These are phyloP conservation scores for Cystobasidiaceae sp. DNA, from an alignment of 1,284 basidiomycete genomes.

Conservation along the genomic window DNA sequence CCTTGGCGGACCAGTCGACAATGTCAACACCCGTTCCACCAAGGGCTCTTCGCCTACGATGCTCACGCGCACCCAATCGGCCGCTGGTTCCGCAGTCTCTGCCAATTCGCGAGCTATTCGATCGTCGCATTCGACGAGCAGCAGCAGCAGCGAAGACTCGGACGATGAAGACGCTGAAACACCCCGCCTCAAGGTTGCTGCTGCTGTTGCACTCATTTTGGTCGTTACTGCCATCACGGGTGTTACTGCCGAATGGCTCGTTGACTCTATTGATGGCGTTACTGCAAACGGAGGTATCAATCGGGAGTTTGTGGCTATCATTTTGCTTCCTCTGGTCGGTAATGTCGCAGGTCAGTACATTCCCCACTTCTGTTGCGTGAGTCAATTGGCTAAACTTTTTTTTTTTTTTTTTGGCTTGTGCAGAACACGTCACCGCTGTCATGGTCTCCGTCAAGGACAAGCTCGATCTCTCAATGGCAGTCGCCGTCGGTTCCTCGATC, in stretches of 20 bases:
- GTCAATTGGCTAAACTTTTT: slow-evolving; percentile 35
- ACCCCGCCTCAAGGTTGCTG: slow-evolving; percentile 52
- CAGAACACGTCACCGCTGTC: slow-evolving; percentile 82
- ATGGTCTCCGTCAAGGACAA: slow-evolving; percentile 73
- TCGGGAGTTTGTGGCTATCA: slow-evolving; percentile 76
- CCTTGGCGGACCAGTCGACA: no score
- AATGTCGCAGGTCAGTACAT: no score
- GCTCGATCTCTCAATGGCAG: slow-evolving; percentile 65
- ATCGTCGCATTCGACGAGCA: no score
- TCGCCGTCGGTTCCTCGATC: slow-evolving; percentile 82
- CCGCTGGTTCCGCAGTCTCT: no score
- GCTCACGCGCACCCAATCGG: no score
- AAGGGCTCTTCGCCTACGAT: no score
- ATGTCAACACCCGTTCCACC: no score
- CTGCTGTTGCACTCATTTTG: slow-evolving; percentile 49
- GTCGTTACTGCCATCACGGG: slow-evolving; percentile 52
- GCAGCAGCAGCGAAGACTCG: no score
- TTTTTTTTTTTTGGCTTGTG: no score
- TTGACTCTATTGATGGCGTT: slow-evolving; percentile 69
- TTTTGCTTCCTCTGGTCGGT: slow-evolving; percentile 68
- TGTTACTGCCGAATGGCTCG: slow-evolving; percentile 79
- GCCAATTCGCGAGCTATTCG: no score
- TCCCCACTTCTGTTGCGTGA: no score
- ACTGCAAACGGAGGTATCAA: slow-evolving; percentile 52
- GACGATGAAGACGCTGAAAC: slow-evolving; percentile 50